Base-by-base conservation (phyloP, 2,329 filamentous ascomycete species). In the Curvularia lunata region DNA sequence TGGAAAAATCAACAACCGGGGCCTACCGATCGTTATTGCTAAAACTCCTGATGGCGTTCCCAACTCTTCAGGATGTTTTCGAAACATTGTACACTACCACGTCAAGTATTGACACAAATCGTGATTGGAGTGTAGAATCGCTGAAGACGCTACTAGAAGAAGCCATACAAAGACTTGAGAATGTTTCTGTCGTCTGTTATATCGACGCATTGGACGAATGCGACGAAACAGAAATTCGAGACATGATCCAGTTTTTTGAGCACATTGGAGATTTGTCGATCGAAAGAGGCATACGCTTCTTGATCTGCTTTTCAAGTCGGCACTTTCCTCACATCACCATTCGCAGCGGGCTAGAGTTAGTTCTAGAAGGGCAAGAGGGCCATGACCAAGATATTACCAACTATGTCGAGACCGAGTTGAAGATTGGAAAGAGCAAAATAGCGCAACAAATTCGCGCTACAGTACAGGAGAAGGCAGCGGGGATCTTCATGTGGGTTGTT, bases 171-270 rank as follows among this genome's bases (percentile, higher is more conserved):
- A 28, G 5, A 1, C 62, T 71, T 10, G 56, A 50, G 41, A 25
- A 58, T 1, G 53, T 46, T 5, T 50, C 61, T 37, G 62, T 72
- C 1, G 49, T 67, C 2, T 70, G 61, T 40, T 74, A 73, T 21
- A 67, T 77, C 1, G 81, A 84, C 50, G 82, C 82, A 0, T 70
- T 84, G 1, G 82, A 85, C 37, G 83, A 84, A 60, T 83, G 81
- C 54, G 71, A 81, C 6, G 78, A 81, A 48, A 51, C 66, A 1
- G 69, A 84, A 45, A 68, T 79, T 2, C 72, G 72, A 28, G 72
- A 76, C 0, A 82, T 84, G 78, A 65, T 84, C 1, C 41, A 62
- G 0, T 80, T 79, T 51, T 79, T 84, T 12, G 75, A 82, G 49
- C 61, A 73, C 0, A 53, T 84, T 0, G 73, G 75, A 0, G 62